Evolutionary conservation across 1,284 basidiomycete species (phyloP).

Genomic region (Erythrobasidium hasegawianum): DNA sequence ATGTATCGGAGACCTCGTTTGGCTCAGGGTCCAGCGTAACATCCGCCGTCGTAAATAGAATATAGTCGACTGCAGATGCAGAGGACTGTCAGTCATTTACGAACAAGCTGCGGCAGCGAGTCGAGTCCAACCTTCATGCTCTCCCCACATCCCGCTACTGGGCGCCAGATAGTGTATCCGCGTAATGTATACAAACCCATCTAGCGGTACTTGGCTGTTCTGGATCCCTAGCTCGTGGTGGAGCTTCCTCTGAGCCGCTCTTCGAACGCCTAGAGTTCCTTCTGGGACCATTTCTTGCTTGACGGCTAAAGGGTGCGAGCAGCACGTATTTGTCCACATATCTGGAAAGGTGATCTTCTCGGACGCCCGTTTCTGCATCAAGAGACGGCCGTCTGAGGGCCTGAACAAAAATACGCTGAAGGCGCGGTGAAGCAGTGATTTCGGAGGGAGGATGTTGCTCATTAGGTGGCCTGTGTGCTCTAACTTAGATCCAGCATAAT

Average conservation of each 20-base stretch:
- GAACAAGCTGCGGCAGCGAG: not conserved
- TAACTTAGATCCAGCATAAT: not conserved
- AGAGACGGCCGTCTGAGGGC: constrained; percentile 86
- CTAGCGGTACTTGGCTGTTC: constrained; percentile 62
- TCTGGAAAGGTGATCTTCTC: constrained; percentile 99
- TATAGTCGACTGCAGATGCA: constrained; percentile 83
- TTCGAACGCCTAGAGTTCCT: constrained; percentile 69
- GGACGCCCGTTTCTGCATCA: constrained; percentile 87
- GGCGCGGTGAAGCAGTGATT: constrained; percentile 88
- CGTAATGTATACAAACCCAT: constrained; percentile 90
- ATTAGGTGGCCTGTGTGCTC: constrained; percentile 78
- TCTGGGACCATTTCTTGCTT: constrained; percentile 67
- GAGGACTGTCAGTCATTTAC: not conserved
- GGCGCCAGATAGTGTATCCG: constrained; percentile 97
- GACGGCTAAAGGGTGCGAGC: constrained; percentile 85
- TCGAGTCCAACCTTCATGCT: constrained; percentile 80
- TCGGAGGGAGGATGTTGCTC: constrained; percentile 70
- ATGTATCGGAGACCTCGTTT: constrained; percentile 89
- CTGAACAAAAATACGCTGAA: constrained; percentile 98
- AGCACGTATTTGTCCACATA: constrained; percentile 99
- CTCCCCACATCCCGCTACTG: constrained; percentile 89
- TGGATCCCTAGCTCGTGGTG: constrained; percentile 97
- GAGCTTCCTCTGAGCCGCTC: constrained; percentile 89
- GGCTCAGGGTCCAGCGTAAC: constrained; percentile 77
- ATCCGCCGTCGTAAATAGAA: constrained; percentile 86